Evolutionary conservation across 2,329 filamentous ascomycete species (phyloP), one percentile per base, ranked within the genome.

Genomic region (Pyrenochaeta sp.): DNA sequence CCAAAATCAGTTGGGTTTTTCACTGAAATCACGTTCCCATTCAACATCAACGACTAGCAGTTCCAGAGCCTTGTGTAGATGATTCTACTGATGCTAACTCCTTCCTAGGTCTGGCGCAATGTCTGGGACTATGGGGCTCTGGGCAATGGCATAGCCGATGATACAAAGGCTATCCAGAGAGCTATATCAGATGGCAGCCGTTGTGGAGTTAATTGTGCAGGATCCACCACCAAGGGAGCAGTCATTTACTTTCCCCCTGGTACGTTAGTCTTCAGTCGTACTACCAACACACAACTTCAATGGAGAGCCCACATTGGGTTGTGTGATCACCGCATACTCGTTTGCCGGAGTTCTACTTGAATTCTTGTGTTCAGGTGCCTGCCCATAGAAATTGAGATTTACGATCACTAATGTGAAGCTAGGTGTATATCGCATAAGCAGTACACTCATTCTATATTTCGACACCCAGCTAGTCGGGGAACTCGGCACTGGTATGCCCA

Each of bases 221-320:
- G 44, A 12, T 29, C 33, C 10, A 46, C 44, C 4, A 14, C 14
- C 18, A 37, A 39, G 33, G 14, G 14, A 9, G 44, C 44, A 21
- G 15, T 46, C n/a, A 18, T 46, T 9, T 46, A 46, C 21, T 15
- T 46, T 7, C 44, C 44, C 5, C 32, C 44, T 7, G 44, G 44
- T n/a, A 46, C 44, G 12, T 46, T 27, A 27, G 23, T 27, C 23
- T 27, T 27, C 23, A 27, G 23, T 4, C 9, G 23, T 27, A 27
- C 23, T 27, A 27, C 23, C 23, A 27, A 27, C 23, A 27, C 23
- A 27, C 23, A 27, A n/a, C n/a, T n/a, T n/a, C n/a, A n/a, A n/a
- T n/a, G n/a, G n/a, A n/a, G n/a, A n/a, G n/a, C n/a, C n/a, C n/a
- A n/a, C n/a, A n/a, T n/a, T n/a, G n/a, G n/a, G n/a, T n/a, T n/a